Conservation (phyloP, 2,329 filamentous ascomycete genomes). For the Ceratocystis lukuohia region DNA sequence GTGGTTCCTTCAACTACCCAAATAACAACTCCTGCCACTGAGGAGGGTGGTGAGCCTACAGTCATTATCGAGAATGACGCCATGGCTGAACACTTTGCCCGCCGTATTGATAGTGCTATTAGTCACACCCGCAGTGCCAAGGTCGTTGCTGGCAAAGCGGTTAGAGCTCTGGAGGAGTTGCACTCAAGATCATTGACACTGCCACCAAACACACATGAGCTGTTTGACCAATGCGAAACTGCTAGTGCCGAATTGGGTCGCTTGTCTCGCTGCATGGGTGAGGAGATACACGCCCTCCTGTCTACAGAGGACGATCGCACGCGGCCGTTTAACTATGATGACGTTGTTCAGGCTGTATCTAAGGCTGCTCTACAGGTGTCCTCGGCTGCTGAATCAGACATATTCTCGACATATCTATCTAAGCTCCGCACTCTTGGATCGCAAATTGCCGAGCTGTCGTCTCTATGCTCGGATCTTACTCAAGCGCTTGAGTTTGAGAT, state of each 20-base stretch:
- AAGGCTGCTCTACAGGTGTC: conserved; percentile 33
- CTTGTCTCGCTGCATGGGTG: conserved; percentile 54
- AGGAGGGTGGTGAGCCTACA: conserved; percentile 9
- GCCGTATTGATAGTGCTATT: conserved; percentile 57
- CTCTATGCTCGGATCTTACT: conserved; percentile 55
- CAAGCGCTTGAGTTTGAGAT: conserved; percentile 70
- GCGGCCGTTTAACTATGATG: conserved; percentile 51
- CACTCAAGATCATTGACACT: conserved; percentile 62
- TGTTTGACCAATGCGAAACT: conserved; percentile 57
- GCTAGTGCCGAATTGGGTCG: conserved; percentile 51
- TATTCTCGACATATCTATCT: conserved; percentile 54
- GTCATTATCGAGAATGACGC: conserved; percentile 42
- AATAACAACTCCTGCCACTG: conserved; percentile 3
- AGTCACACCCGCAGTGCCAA: conserved; percentile 70
- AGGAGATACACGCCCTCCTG: conserved; percentile 51
- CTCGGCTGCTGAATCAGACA: conserved; percentile 46
- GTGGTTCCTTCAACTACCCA: conserved; percentile 29
- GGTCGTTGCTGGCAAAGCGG: conserved; percentile 66
- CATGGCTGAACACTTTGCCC: conserved; percentile 50
- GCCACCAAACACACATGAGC: conserved; percentile 49
- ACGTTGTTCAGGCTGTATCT: conserved; percentile 52
- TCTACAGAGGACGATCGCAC: conserved; percentile 54
- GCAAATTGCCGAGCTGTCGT: conserved; percentile 56
- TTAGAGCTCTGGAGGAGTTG: conserved; percentile 64
- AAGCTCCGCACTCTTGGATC: conserved; percentile 52